Evolutionary conservation across 1,284 basidiomycete genomes (phyloP).

Genomic region (Sphaerobolus stellatus): DNA sequence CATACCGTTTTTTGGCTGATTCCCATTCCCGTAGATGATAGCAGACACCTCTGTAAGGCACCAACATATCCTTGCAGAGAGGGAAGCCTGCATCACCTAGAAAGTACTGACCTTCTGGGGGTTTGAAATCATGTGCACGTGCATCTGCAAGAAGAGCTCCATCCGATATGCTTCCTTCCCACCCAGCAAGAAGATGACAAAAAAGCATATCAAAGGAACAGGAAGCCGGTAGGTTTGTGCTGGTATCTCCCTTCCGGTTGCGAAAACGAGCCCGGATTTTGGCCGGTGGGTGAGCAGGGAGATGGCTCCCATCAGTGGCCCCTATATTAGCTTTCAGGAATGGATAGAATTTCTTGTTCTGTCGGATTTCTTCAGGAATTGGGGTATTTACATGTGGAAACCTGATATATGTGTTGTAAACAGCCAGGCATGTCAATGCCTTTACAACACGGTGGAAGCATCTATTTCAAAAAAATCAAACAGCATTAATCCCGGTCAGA

Average conservation of each 20-base stretch:
- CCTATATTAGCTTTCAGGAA: slow-evolving; percentile 30
- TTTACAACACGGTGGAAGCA: slow-evolving; percentile 10
- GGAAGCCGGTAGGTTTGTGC: slow-evolving; percentile 31
- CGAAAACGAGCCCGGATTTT: slow-evolving; percentile 21
- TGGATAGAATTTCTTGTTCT: slow-evolving; percentile 14
- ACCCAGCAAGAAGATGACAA: slow-evolving; percentile 33
- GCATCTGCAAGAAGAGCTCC: slow-evolving; percentile 15
- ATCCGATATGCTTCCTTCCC: slow-evolving; percentile 39
- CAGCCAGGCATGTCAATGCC: not conserved
- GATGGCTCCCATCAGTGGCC: slow-evolving; percentile 31
- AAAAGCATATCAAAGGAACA: slow-evolving; percentile 30
- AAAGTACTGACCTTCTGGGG: slow-evolving; percentile 22
- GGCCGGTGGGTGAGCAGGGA: slow-evolving; percentile 25
- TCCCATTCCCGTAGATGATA: slow-evolving; percentile 41
- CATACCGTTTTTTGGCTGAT: slow-evolving; percentile 6
- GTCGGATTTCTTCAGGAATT: not conserved
- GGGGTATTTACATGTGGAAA: not conserved
- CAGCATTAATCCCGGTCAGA: no score
- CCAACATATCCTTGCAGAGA: slow-evolving; percentile 28
- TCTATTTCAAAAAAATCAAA: slow-evolving; percentile 12
- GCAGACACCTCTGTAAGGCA: slow-evolving; percentile 32
- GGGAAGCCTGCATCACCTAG: slow-evolving; percentile 29
- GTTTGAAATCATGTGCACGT: slow-evolving; percentile 18
- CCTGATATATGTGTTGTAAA: not conserved
- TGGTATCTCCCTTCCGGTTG: slow-evolving; percentile 27